These are phyloP conservation scores for Ambrosiella beaveri DNA, from an alignment of 2,329 filamentous ascomycete species.

Conservation along the genomic window DNA sequence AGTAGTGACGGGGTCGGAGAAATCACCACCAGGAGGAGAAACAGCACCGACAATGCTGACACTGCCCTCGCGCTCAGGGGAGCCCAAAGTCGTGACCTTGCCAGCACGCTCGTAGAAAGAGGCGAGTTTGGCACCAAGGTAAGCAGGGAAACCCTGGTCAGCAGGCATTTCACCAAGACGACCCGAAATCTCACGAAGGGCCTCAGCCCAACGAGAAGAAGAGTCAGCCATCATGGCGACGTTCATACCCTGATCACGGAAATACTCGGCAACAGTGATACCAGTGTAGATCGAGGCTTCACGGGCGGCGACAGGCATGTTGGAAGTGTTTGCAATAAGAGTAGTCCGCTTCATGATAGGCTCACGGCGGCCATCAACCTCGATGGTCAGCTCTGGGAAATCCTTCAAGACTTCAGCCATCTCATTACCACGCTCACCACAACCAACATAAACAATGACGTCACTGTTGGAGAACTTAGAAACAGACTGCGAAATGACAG, in stretches of 20 bases:
- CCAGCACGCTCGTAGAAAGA: conserved; percentile 99
- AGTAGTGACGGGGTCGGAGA: conserved; percentile 92
- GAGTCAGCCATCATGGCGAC: conserved; percentile 99
- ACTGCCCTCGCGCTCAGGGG: conserved; percentile 74
- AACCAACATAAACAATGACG: conserved; percentile 92
- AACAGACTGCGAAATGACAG: conserved; percentile 93
- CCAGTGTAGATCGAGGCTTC: conserved; percentile 98
- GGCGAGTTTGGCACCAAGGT: conserved; percentile 87
- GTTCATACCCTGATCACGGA: conserved; percentile 89
- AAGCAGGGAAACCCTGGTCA: conserved; percentile 98
- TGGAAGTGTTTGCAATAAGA: conserved; percentile 96
- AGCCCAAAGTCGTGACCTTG: conserved; percentile 68
- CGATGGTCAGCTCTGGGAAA: conserved; percentile 93
- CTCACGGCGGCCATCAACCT: conserved; percentile 84
- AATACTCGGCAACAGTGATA: conserved; percentile 90
- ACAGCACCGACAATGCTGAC: conserved; percentile 97
- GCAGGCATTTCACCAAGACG: conserved; percentile 99
- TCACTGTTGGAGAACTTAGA: conserved; percentile 99
- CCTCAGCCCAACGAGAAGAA: conserved; percentile 94
- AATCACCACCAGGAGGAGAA: conserved; percentile 94
- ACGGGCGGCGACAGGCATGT: conserved; percentile 97
- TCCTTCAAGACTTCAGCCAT: conserved; percentile 99
- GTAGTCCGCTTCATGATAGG: conserved; percentile 99
- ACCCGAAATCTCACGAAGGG: conserved; percentile 94
- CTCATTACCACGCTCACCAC: conserved; percentile 89